Conservation (phyloP, 2,329 filamentous ascomycete genomes). For the Colletotrichum eremochloae region DNA sequence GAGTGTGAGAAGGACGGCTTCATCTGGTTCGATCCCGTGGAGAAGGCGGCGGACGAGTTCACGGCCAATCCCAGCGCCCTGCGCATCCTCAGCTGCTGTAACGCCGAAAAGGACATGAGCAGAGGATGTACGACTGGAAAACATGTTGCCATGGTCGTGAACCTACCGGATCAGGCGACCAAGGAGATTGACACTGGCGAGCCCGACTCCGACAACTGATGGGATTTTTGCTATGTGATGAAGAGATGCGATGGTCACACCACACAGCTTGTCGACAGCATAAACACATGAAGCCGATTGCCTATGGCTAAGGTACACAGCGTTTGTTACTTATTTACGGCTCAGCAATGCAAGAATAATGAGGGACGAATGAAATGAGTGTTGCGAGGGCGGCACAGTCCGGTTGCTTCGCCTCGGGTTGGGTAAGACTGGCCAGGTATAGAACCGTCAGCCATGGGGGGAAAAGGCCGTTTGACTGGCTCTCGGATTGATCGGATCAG, state of each 20-base stretch:
- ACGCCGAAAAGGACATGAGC: slow-evolving; percentile 3
- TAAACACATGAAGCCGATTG: not conserved
- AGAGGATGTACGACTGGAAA: slow-evolving; percentile 1
- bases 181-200: not conserved
- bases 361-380: not conserved
- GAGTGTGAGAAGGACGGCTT: slow-evolving; percentile 17
- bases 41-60: slow-evolving; percentile 22
- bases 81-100: slow-evolving; percentile 30
- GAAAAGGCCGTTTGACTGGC: not conserved
- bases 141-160: slow-evolving; percentile 21
- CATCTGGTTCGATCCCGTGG: slow-evolving; percentile 11
- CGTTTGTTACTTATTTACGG: not conserved
- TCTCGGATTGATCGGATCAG: no score
- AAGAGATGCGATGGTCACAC: slow-evolving; percentile 3
- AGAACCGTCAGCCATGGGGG: not conserved
- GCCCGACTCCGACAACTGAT: not conserved
- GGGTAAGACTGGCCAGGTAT: not conserved
- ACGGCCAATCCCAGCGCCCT: not conserved
- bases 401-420: not conserved
- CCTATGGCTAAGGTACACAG: no score
- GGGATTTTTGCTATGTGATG: not conserved
- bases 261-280: not conserved
- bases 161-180: not conserved
- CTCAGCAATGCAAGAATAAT: not conserved
- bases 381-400: not conserved